Evolutionary conservation across 2,329 filamentous ascomycete genomes (phyloP), one percentile per base, ranked within the genome.

Genomic region (Paracoccidioides brasiliensis): DNA sequence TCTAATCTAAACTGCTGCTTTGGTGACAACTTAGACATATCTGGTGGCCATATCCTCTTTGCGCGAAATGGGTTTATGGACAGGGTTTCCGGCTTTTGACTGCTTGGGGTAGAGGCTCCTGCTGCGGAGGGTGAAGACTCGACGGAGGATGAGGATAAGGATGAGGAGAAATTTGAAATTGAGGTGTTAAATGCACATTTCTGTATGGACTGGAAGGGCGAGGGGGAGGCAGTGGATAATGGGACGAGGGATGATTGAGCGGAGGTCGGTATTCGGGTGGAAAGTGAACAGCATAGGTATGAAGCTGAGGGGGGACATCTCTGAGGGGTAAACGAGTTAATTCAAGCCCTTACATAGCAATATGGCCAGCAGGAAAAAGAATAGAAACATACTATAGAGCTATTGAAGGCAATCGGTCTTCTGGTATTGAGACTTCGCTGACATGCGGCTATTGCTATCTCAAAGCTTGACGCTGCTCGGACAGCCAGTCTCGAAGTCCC

Each of bases 1-100:
- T 86, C 82, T 50, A 85, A 77, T n/a, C 79, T 76, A 71, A 85
- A 84, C 64, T 85, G 80, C 64, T 85, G 80, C 65, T 80, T 83
- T n/a, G 74, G 72, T 1, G 81, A 80, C 52, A 85, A 72, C 60
- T 80, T 77, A 55, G 72, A 71, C 69, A 85, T 80, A 65, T 84
- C 80, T 5, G 82, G 82, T 44, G 82, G 82, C 82, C 82, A 86
- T 67, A 72, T 70, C 57, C 78, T 78, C 67, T 83, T 81, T 41
- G 79, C 79, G 59, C 72, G 76, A 70, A 79, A 83, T 28, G 77
- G 78, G 62, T 81, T 83, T 60, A 74, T 77, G 55, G 74, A 69
- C 60, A 73, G 62, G n/a, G 64, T 56, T 37, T 37, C 32, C 43
- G 40, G 37, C 7, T 5, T 49, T 22, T 55, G 46, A 22, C 46